Base-by-base conservation (phyloP, 2,329 filamentous ascomycete genomes). In the Colletotrichum godetiae region DNA sequence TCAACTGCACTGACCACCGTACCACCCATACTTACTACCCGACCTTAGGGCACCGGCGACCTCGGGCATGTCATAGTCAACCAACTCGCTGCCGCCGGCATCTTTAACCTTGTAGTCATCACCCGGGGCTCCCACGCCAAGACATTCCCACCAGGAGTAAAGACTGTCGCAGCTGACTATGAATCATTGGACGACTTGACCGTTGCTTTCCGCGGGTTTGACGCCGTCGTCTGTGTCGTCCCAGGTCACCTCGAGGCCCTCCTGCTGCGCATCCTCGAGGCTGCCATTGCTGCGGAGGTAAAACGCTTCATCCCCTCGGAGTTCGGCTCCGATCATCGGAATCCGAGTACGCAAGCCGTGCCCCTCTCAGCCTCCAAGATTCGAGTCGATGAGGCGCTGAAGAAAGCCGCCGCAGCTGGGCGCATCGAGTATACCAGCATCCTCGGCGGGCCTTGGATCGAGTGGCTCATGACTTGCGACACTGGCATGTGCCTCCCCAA, bases 251-350 rank as follows among this genome's bases (percentile, higher is more conserved):
- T 52, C 15, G 72, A 75, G 13, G 87, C 89, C 75, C 79, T 80
- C 27, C 88, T 90, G 74, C 80, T 82, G 42, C 82, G 82, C 52
- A 78, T 90, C 71, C 84, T 90, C 57, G 85, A 90, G 68, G 88
- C 87, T 1, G 84, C 87, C 33, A 82, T 88, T 29, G 81, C 82
- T 8, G 88, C 88, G 8, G 87, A 88, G 19, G 87, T 90, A 5
- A 83, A 86, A 76, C 83, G 87, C 27, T 88, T 89, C 79, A 80
- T 90, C 27, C 87, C 88, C 4, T 85, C 85, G 7, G 88, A 90
- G 72, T 90, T 86, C 57, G 72, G 68, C 46, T 81, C 78, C 6
- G 79, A 79, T 79, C 78, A 80, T 24, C 57, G 74, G n/a, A 67
- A 73, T 19, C 57, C 65, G 15, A 71, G 75, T 24, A 29, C 75